A percentile compares a stretch with the other conserved stretches of the same genome.
These are phyloP conservation scores for Cordyceps pruinosa DNA, from an alignment of 2,329 filamentous ascomycete genomes.

Conservation along the genomic window DNA sequence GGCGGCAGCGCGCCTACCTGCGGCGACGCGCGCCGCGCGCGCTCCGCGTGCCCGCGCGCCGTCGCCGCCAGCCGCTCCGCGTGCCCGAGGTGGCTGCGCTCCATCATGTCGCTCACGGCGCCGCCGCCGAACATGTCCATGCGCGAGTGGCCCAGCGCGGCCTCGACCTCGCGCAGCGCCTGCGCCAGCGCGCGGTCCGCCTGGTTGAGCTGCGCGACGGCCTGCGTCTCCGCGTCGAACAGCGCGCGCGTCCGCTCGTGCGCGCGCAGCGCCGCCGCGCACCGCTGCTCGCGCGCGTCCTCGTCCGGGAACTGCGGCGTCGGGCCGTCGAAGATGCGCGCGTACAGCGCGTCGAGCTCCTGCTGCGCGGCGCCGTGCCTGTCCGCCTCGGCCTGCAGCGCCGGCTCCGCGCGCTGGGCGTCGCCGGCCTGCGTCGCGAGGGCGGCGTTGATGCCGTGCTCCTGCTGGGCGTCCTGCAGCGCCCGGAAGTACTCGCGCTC, in stretches of 20 bases:
- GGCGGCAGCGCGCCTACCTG: slow-evolving; percentile 31
- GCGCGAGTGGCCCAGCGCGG: slow-evolving; percentile 34
- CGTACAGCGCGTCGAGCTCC: slow-evolving; percentile 45
- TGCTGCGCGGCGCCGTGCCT: slow-evolving; percentile 34
- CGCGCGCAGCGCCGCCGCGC: slow-evolving; percentile 26
- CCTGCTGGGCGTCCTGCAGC: slow-evolving; percentile 40
- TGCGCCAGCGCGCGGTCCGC: slow-evolving; percentile 30
- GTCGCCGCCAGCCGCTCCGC: slow-evolving; percentile 38
- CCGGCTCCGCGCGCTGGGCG: slow-evolving; percentile 28
- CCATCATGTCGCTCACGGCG: slow-evolving; percentile 43
- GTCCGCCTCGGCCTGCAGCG: slow-evolving; percentile 29
- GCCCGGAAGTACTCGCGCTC: slow-evolving; percentile 49
- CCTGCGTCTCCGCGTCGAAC: slow-evolving; percentile 35
- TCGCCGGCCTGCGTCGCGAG: slow-evolving; percentile 33
- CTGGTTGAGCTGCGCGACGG: slow-evolving; percentile 31
- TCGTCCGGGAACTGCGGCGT: slow-evolving; percentile 48
- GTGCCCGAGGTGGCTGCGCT: slow-evolving; percentile 42
- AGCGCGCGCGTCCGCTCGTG: slow-evolving; percentile 32
- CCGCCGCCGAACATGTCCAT: slow-evolving; percentile 46
- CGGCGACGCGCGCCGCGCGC: slow-evolving; percentile 34
- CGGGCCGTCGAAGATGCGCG: slow-evolving; percentile 46
- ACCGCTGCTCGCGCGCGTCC: slow-evolving; percentile 37
- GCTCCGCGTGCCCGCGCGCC: slow-evolving; percentile 32
- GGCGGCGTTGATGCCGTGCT: slow-evolving; percentile 34
- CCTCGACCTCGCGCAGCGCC: slow-evolving; percentile 32